These are phyloP conservation scores for Heritiera littoralis DNA, from an alignment of 345 rosid species.

Conservation along the genomic window DNA sequence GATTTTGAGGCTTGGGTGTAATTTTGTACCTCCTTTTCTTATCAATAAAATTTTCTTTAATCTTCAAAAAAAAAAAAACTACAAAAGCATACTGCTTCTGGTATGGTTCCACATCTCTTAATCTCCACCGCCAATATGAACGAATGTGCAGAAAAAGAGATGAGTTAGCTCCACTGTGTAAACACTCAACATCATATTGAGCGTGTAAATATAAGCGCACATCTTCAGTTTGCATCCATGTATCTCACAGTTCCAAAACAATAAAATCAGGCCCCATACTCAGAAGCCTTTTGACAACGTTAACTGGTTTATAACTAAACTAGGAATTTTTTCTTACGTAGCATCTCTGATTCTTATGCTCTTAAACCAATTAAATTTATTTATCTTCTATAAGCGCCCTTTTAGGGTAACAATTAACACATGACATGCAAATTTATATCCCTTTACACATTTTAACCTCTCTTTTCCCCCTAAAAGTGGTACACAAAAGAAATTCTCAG, in stretches of 20 bases:
- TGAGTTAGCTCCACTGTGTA: neutral
- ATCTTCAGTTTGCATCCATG: neutral
- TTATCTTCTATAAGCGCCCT: neutral
- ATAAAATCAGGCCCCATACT: neutral
- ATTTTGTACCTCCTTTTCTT: too few species aligned
- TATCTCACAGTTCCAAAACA: neutral
- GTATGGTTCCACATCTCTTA: neutral
- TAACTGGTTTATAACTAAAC: neutral
- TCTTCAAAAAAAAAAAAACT: neutral
- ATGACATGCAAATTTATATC: neutral
- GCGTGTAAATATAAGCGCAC: neutral
- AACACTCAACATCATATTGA: neutral
- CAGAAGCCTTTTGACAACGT: neutral
- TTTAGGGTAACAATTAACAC: neutral
- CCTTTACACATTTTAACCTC: constrained; percentile 5
- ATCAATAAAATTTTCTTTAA: too few species aligned
- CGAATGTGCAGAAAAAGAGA: neutral
- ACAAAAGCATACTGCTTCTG: neutral
- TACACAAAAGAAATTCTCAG: neutral
- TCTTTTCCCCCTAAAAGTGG: neutral
- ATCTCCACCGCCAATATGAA: neutral
- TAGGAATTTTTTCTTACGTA: neutral
- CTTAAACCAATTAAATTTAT: constrained; percentile 6
- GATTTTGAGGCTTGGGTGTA: too few species aligned
- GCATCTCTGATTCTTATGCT: neutral